Evolutionary conservation across 2,329 filamentous ascomycete genomes (phyloP).

Genomic region (Cladosporium sp.): DNA sequence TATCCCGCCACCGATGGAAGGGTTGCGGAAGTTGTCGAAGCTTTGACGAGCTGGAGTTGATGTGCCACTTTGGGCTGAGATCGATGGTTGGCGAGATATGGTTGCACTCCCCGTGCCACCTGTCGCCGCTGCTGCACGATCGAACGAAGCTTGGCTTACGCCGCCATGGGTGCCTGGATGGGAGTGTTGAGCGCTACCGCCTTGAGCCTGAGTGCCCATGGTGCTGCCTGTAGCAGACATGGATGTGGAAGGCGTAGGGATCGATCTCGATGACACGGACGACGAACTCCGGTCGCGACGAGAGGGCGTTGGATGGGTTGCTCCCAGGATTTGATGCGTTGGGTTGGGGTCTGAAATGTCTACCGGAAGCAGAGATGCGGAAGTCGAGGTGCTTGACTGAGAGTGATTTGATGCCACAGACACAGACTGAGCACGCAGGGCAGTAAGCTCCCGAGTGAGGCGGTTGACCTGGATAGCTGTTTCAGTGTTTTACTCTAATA

Average conservation of each 20-base stretch:
- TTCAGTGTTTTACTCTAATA: not conserved
- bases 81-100: conserved; percentile 36
- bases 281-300: conserved; percentile 48
- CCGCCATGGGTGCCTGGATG: conserved; percentile 25
- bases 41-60: conserved; percentile 38
- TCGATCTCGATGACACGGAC: conserved; percentile 21
- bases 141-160: conserved; percentile 38
- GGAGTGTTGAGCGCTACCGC: conserved; percentile 24
- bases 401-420: conserved; percentile 60
- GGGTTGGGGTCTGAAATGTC: conserved; percentile 51
- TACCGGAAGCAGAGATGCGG: conserved; percentile 42
- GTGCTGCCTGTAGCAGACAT: conserved; percentile 24
- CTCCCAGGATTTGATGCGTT: conserved; percentile 46
- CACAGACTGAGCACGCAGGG: conserved; percentile 69
- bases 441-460: conserved; percentile 80
- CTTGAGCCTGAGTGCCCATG: conserved; percentile 26
- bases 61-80: conserved; percentile 34
- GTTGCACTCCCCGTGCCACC: conserved; percentile 21
- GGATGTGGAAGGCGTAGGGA: conserved; percentile 23
- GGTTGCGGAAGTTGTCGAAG: conserved; percentile 30
- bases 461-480: conserved; percentile 73
- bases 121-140: conserved; percentile 36
- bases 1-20: not conserved
- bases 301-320: conserved; percentile 53
- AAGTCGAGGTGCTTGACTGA: conserved; percentile 54